Conservation (phyloP, 768 basidiomycete genomes). For the Leccinum subtestaceum region DNA sequence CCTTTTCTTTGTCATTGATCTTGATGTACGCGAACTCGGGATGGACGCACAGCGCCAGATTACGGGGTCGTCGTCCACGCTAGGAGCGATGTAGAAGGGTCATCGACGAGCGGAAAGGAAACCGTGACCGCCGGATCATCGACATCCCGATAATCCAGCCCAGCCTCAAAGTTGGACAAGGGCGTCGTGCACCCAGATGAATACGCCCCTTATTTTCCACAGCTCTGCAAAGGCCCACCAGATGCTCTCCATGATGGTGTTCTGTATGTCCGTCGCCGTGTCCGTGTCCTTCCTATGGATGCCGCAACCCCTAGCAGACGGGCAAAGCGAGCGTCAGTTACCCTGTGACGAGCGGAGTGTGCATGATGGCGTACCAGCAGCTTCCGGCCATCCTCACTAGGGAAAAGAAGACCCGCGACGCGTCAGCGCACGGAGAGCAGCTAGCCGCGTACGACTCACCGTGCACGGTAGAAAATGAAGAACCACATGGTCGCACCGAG, state of each 20-base stretch:
- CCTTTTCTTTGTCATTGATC: constrained; percentile 85
- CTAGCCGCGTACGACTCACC: constrained; percentile 50
- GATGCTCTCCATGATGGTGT: constrained; percentile 85
- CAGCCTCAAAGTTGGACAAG: constrained; percentile 96
- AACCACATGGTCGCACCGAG: constrained; percentile 97
- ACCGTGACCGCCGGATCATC: constrained; percentile 97
- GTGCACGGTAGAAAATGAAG: constrained; percentile 94
- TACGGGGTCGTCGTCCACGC: constrained; percentile 99
- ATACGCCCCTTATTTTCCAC: constrained; percentile 89
- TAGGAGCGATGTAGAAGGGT: constrained; percentile 85
- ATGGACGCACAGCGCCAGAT: constrained; percentile 93
- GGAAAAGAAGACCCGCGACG: not conserved
- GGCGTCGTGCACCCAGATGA: constrained; percentile 96
- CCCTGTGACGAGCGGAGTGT: not conserved
- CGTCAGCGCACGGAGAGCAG: not conserved
- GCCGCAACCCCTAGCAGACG: constrained; percentile 46
- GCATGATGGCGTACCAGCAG: constrained; percentile 48
- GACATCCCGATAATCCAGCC: constrained; percentile 87
- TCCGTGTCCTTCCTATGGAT: constrained; percentile 66
- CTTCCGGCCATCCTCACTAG: constrained; percentile 74
- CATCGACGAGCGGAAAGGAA: constrained; percentile 89
- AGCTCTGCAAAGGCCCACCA: constrained; percentile 99
- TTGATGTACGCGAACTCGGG: constrained; percentile 96
- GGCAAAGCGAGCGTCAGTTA: not conserved
- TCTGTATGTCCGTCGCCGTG: constrained; percentile 39